Base-by-base conservation (phyloP, 352 stramenopile genomes). In the Globisporangium abappressorium region DNA sequence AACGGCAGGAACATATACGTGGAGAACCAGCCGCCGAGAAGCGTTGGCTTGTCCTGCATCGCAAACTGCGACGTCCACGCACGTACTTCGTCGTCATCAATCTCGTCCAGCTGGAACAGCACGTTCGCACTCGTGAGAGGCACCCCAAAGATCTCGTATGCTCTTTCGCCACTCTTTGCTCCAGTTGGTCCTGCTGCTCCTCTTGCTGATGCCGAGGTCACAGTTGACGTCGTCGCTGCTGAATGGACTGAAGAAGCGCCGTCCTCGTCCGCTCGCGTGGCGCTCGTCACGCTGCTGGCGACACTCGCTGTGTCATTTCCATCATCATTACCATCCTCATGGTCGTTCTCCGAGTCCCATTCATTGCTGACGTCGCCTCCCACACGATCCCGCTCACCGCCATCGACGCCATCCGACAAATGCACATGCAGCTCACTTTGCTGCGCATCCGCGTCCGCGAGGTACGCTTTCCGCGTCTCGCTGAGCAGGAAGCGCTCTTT, bases 1-100 rank as follows among this genome's bases (percentile, higher is more conserved):
- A 94, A 66, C 8, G 81, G 79, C 58, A 90, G 46, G 51, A 94
- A 94, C 84, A 94, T 90, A 57, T 91, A 83, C 36, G 83, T 85
- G 22, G 86, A 81, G 73, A 86, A 94, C 86, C 86, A 94, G 3
- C 86, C 86, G 30, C 83, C 81, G 3, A 92, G 75, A 15, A 94
- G 69, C 34, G 83, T 83, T 22, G 86, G 83, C 38, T 68, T 70
- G 24, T 75, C 61, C 46, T 78, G 80, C 57, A 75, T 72, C 22
- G 71, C 22, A 30, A 92, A 92, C 43, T 81, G 72, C 57, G 74
- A 66, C 14, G 69, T 81, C 84, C 84, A 92, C 47, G 70, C 74
- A 2, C 57, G 60, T 41, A 92, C 80, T 56, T 92, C 84, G 2
- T 86, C 73, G 54, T 91, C 78, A 49, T 90, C 82, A 64, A 92